A percentile compares a stretch with the other conserved stretches of the same genome.
These are phyloP conservation scores for Zygnema circumcarinatum DNA, from an alignment of 139 green algal species.

Conservation along the genomic window DNA sequence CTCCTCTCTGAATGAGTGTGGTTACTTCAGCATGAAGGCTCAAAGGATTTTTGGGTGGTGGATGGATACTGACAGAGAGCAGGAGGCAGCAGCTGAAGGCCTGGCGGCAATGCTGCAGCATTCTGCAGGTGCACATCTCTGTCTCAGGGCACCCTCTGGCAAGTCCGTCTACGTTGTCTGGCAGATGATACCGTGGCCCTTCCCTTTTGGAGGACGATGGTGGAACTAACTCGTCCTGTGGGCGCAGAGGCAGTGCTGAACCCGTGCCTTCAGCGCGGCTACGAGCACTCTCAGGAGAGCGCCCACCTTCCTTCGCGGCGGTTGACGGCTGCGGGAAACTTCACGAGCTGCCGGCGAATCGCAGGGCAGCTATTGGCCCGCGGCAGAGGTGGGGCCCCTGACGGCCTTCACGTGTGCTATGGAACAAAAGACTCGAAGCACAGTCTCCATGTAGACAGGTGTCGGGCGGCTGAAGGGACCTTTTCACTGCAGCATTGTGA, in stretches of 20 bases:
- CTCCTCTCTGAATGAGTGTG: no score
- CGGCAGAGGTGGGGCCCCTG: neutral
- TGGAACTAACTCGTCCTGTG: no score
- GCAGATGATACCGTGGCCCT: no score
- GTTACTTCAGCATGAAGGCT: no score
- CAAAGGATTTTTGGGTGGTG: neutral
- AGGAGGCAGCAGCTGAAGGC: neutral
- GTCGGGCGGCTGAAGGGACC: neutral
- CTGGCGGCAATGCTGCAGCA: neutral
- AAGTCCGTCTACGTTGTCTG: no score
- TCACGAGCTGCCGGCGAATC: slow-evolving; percentile 14
- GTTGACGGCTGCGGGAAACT: slow-evolving; percentile 34
- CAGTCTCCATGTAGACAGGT: neutral
- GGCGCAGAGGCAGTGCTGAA: neutral
- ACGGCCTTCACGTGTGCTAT: neutral
- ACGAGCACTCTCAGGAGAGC: neutral
- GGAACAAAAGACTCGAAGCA: neutral
- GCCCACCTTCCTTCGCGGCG: neutral
- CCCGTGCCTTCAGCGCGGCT: neutral
- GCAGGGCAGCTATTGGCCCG: slow-evolving; percentile 1
- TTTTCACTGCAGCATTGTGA: neutral
- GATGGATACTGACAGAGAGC: neutral
- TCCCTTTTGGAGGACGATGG: no score
- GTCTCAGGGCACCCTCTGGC: no score
- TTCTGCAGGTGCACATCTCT: no score